Conservation (phyloP, 345 rosid genomes). For the Melaleuca alternifolia region DNA sequence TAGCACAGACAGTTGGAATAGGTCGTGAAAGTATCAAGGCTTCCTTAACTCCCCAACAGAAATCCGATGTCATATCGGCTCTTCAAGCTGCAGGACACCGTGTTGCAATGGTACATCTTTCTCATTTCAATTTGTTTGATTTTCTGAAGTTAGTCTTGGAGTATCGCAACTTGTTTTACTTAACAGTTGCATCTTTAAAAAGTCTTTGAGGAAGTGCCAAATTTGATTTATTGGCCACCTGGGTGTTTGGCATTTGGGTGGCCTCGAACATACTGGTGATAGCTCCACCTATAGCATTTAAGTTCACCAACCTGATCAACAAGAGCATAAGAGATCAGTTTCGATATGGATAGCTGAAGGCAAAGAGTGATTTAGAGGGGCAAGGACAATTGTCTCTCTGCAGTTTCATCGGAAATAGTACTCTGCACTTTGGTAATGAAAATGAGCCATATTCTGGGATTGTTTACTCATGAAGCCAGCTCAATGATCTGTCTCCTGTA, state of each 20-base stretch:
- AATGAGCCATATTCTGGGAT: neutral
- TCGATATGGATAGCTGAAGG: neutral
- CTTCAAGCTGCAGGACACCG: conserved; percentile 76
- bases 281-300: neutral
- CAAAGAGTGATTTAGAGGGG: neutral
- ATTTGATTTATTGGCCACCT: neutral
- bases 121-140: neutral
- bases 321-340: neutral
- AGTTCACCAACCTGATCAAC: neutral
- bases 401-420: neutral
- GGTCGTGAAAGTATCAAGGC: conserved; percentile 45
- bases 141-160: neutral
- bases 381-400: neutral
- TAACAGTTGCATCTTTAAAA: neutral
- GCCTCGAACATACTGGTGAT: neutral
- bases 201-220: neutral
- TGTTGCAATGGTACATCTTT: conserved; percentile 67
- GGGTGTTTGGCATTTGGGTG: neutral
- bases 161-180: neutral
- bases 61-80: conserved; percentile 50
- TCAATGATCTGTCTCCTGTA: neutral
- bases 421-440: neutral
- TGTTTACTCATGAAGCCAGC: neutral
- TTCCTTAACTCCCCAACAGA: conserved; percentile 72
- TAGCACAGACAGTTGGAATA: conserved; percentile 69